These are phyloP conservation scores for Gryganskiella cystojenkinii DNA, from an alignment of 192 early-diverging fungal species.

Conservation along the genomic window DNA sequence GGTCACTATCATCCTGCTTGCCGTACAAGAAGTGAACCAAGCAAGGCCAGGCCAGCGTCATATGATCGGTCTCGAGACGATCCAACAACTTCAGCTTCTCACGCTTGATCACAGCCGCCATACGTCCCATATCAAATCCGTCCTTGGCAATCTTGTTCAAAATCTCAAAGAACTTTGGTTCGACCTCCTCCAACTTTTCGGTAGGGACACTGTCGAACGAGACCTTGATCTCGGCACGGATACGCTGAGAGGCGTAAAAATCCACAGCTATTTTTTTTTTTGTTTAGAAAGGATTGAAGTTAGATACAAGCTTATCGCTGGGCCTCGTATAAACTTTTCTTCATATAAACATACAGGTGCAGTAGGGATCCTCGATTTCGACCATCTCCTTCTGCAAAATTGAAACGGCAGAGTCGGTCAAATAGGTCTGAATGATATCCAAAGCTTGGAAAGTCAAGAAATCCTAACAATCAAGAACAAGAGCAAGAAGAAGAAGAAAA, in stretches of 20 bases:
- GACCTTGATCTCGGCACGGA: conserved; percentile 55
- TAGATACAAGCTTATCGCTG: neutral
- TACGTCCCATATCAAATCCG: conserved; percentile 69
- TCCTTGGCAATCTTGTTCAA: conserved; percentile 57
- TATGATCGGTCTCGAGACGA: conserved; percentile 39
- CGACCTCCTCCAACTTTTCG: conserved; percentile 61
- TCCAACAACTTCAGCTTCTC: conserved; percentile 59
- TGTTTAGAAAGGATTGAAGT: neutral
- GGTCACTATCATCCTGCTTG: conserved; percentile 57
- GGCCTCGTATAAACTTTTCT: neutral
- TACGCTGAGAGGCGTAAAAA: conserved; percentile 57
- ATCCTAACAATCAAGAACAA: too few species aligned
- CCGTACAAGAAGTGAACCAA: conserved; percentile 66
- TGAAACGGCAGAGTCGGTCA: conserved; percentile 68
- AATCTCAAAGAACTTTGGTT: conserved; percentile 55
- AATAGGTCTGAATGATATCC: conserved; percentile 54
- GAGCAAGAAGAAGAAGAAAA: too few species aligned
- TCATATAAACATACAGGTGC: conserved; percentile 55
- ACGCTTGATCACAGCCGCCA: conserved; percentile 61
- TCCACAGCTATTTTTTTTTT: conserved; percentile 46
- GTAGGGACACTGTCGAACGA: conserved; percentile 64
- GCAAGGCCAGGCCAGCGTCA: conserved; percentile 44
- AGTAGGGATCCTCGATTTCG: conserved; percentile 69
- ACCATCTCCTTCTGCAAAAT: conserved; percentile 69
- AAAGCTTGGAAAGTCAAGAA: conserved; percentile 33